phyloP scores from a whole-genome alignment of 257 asterid genomes.

The Forsythia viridissima region DNA sequence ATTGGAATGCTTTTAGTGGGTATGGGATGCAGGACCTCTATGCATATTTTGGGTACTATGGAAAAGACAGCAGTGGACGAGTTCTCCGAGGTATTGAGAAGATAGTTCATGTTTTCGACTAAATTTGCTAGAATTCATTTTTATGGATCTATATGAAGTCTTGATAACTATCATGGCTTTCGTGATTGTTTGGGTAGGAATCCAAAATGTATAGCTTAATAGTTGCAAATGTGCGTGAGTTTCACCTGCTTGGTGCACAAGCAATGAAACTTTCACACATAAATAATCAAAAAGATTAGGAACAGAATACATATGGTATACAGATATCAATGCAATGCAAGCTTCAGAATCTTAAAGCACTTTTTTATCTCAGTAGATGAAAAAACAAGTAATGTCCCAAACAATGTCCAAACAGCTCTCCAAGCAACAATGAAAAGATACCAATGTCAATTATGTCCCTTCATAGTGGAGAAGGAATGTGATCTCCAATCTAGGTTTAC shows the following conservation, averaged over 20 bases:
- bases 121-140: not conserved
- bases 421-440: not conserved
- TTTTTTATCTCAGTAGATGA: not conserved
- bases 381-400: not conserved
- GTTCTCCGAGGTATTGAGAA: not conserved
- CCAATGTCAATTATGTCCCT: constrained; percentile 6
- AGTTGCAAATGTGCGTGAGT: not conserved
- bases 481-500: not conserved
- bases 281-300: not conserved
- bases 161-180: not conserved
- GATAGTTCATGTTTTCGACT: not conserved
- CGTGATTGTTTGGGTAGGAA: not conserved
- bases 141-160: not conserved
- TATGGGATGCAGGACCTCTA: not conserved
- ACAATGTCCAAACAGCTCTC: not conserved
- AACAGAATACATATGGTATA: not conserved
- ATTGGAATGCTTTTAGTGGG: not conserved
- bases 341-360: not conserved
- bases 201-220: not conserved
- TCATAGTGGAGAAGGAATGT: not conserved
- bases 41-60: not conserved
- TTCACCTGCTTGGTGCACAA: not conserved
- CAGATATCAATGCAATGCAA: not conserved
- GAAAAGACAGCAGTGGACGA: not conserved
- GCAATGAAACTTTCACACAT: not conserved